phyloP scores from a whole-genome alignment of 75 land plant species.

The Picea sitchensis region DNA sequence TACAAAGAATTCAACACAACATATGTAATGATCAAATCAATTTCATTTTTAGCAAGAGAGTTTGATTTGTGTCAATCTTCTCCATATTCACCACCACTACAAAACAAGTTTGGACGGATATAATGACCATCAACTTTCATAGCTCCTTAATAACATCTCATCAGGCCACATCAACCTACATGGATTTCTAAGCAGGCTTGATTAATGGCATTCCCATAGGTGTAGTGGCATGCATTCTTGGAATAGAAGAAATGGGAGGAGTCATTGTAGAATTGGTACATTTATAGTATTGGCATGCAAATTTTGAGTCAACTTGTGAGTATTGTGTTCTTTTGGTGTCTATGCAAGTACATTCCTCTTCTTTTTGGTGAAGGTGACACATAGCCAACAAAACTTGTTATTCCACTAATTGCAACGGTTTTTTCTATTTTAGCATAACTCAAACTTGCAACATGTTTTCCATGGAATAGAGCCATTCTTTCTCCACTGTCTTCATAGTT shows the following conservation, averaged over 20 bases:
- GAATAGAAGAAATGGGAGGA: conserved; percentile 8
- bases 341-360: conserved; percentile 63
- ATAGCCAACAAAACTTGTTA: conserved; percentile 60
- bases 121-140: conserved; percentile 69
- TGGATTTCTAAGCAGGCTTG: conserved; percentile 50
- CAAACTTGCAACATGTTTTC: conserved; percentile 51
- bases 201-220: conserved; percentile 23
- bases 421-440: conserved; percentile 60
- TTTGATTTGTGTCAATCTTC: no score
- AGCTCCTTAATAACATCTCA: conserved; percentile 70
- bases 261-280: background rate
- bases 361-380: conserved; percentile 68
- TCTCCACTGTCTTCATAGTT: conserved; percentile 95
- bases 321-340: conserved; percentile 35
- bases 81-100: no score
- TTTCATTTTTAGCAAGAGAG: no score
- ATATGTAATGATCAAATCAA: no score
- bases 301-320: conserved; percentile 35
- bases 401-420: conserved; percentile 69
- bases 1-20: no score
- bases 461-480: conserved; percentile 75
- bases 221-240: conserved; percentile 16
- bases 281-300: conserved; percentile 42
- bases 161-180: conserved; percentile 76
- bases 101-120: conserved; percentile 18